These are phyloP conservation scores for Echinosophora koreensis DNA, from an alignment of 306 rosid genomes.

Conservation along the genomic window DNA sequence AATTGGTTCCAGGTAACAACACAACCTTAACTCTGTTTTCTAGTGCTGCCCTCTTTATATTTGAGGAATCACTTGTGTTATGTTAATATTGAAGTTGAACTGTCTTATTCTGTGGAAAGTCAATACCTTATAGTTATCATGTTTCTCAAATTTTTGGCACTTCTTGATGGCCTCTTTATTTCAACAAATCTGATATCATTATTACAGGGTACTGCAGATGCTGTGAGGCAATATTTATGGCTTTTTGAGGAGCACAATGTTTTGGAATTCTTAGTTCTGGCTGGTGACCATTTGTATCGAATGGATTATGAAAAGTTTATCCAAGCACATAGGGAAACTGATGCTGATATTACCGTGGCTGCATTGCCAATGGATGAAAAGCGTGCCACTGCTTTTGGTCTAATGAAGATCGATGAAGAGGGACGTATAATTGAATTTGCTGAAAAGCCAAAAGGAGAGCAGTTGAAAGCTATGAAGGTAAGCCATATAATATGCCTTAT, in stretches of 20 bases:
- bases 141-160: not conserved
- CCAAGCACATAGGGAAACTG: conserved; percentile 94
- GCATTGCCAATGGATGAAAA: conserved; percentile 98
- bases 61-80: not conserved
- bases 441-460: conserved; percentile 97
- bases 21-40: conserved; percentile 13
- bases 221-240: conserved; percentile 96
- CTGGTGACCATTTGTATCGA: conserved; percentile 94
- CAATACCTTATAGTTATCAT: not conserved
- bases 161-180: conserved; percentile 8
- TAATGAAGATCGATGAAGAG: conserved; percentile 98
- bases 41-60: not conserved
- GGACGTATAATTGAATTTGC: conserved; percentile 94
- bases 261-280: conserved; percentile 87
- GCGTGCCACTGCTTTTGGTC: conserved; percentile 95
- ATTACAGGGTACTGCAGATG: conserved; percentile 95
- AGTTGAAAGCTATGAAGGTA: conserved; percentile 94
- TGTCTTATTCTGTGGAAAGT: conserved; percentile 7
- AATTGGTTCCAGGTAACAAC: conserved; percentile 94
- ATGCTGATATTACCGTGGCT: conserved; percentile 98
- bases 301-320: conserved; percentile 97
- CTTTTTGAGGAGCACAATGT: conserved; percentile 97
- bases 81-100: conserved; percentile 6
- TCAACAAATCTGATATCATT: not conserved
- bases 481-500: conserved; percentile 1